Conservation (phyloP, 495 filamentous ascomycete species). For the Aspergillus ostianus region DNA sequence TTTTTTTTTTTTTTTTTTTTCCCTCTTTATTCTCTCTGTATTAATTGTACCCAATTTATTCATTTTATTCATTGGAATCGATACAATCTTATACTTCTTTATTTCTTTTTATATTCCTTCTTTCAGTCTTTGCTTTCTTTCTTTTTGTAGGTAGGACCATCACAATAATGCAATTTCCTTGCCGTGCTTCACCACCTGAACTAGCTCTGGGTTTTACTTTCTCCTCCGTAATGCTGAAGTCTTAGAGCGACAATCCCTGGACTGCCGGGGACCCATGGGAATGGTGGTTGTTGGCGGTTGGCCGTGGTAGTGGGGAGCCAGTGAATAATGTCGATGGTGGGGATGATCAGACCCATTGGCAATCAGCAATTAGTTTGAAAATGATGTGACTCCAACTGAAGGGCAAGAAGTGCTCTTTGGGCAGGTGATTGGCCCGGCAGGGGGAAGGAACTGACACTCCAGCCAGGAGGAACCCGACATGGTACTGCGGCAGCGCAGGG, state of each 20-base stretch:
- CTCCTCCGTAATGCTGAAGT: background rate
- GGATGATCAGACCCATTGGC: conserved; percentile 24
- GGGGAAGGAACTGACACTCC: conserved; percentile 9
- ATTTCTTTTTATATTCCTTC: background rate
- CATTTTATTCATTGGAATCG: conserved; percentile 6
- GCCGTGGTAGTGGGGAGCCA: conserved; percentile 2
- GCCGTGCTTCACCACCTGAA: too few species aligned
- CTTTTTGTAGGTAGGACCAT: conserved; percentile 2
- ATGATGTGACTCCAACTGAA: conserved; percentile 7
- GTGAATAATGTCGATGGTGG: conserved; percentile 20
- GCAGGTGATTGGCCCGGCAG: conserved; percentile 12
- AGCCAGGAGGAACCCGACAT: conserved; percentile 11
- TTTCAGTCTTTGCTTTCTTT: background rate
- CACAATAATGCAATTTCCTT: background rate
- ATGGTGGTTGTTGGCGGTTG: conserved; percentile 9
- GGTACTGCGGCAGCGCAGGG: too few species aligned
- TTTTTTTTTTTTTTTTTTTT: conserved; percentile 8
- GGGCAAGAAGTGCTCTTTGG: background rate
- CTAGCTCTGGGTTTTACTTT: background rate
- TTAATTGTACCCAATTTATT: background rate
- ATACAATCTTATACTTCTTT: conserved; percentile 2
- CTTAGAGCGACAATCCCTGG: conserved; percentile 14
- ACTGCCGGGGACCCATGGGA: conserved; percentile 8
- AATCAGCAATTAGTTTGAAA: conserved; percentile 6
- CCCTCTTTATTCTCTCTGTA: too few species aligned